phyloP scores from a whole-genome alignment of 2,329 filamentous ascomycete species.

The Pseudogymnoascus sp. region DNA sequence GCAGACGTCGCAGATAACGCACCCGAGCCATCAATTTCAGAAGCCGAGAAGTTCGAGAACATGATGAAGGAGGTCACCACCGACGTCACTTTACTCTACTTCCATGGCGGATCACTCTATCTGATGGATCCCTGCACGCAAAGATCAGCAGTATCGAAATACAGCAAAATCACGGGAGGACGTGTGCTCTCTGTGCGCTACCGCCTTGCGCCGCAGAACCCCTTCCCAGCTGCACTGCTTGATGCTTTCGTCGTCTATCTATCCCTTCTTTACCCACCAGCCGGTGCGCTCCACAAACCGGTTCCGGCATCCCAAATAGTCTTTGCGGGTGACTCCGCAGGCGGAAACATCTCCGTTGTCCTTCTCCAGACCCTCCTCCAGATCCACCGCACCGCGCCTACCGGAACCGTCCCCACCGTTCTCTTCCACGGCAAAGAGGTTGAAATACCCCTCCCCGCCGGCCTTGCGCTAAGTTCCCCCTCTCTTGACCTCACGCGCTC shows the following conservation, averaged over 20 bases:
- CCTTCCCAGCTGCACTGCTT: constrained; percentile 68
- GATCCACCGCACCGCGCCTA: constrained; percentile 40
- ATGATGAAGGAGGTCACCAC: constrained; percentile 63
- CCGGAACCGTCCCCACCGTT: constrained; percentile 44
- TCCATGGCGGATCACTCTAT: constrained; percentile 72
- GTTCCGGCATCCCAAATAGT: constrained; percentile 62
- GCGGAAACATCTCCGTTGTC: constrained; percentile 62
- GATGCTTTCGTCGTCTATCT: constrained; percentile 70
- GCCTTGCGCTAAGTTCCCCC: constrained; percentile 55
- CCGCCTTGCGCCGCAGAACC: constrained; percentile 65
- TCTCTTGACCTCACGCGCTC: constrained; percentile 68
- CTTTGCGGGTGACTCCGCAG: constrained; percentile 66
- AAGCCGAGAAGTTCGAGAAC: constrained; percentile 57
- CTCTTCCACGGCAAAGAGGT: constrained; percentile 55
- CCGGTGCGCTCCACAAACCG: constrained; percentile 60
- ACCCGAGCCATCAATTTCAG: constrained; percentile 49
- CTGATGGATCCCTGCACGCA: constrained; percentile 65
- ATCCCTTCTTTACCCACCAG: constrained; percentile 62
- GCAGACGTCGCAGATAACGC: constrained; percentile 45
- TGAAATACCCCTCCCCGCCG: constrained; percentile 60
- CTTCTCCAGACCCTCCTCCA: constrained; percentile 65
- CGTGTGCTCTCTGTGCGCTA: constrained; percentile 70
- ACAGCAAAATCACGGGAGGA: constrained; percentile 62
- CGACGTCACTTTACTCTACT: constrained; percentile 61
- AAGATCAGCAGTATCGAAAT: constrained; percentile 50